Base-by-base conservation (phyloP, 805 yeast genomes). In the Candida montana region DNA sequence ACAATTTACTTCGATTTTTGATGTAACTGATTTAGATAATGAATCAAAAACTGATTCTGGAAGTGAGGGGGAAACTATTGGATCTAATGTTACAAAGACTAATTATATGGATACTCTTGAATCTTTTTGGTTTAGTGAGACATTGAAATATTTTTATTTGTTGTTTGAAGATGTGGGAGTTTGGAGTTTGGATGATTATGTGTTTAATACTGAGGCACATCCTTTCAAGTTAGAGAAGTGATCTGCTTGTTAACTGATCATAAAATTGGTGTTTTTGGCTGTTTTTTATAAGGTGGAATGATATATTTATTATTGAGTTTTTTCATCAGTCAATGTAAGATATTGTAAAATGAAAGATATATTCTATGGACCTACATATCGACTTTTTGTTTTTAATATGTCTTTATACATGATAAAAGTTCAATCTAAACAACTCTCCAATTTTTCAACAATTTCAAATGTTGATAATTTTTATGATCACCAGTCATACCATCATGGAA, bases 401-500 rank as follows among this genome's bases (percentile, higher is more conserved):
- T n/a, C n/a, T n/a, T n/a, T n/a, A n/a, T n/a, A n/a, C n/a, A n/a
- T n/a, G n/a, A n/a, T n/a, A n/a, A n/a, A n/a, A n/a, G n/a, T n/a
- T n/a, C n/a, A n/a, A n/a, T 15, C 16, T 41, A 33, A 21, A 36
- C 21, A 23, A 53, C 51, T 30, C 72, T 73, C 90, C 90, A 82
- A 7, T 77, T 58, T 12, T 62, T 58, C 40, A 82, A 58, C 67
- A 83, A 65, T 52, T 73, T 68, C 54, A 84, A 64, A 56, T 78
- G 65, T 37, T 56, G 54, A 59, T 63, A 83, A 37, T 75, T 65
- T 1, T 55, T 48, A 31, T 66, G 67, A 35, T 71, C 67, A 18
- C 83, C 84, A 10, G 57, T 59, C 95, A 91, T 85, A 40, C 98
- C 98, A 52, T 83, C 82, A 15, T 87, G 74, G 36, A 91, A 66